These are phyloP conservation scores for Juncus inflexus DNA, from an alignment of 176 grass and related monocot genomes.

Conservation along the genomic window DNA sequence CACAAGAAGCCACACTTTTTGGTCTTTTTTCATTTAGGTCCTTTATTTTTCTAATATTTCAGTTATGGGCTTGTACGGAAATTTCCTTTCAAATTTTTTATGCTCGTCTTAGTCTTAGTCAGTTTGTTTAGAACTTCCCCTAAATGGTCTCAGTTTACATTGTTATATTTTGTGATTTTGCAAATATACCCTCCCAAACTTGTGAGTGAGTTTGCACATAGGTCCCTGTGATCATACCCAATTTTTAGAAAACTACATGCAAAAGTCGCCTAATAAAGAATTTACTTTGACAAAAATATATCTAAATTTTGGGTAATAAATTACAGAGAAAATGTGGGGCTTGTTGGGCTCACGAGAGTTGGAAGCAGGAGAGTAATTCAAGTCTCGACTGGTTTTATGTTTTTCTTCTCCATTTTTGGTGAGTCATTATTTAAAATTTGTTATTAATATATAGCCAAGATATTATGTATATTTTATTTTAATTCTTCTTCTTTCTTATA, in stretches of 20 bases:
- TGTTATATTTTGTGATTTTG: too few species aligned
- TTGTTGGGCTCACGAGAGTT: constrained; percentile 86
- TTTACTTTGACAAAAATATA: neutral
- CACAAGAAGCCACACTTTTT: too few species aligned
- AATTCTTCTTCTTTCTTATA: constrained; percentile 30
- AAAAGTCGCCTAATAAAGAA: neutral
- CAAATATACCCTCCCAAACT: neutral
- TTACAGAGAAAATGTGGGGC: constrained; percentile 88
- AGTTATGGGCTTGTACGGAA: too few species aligned
- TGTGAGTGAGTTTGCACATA: neutral
- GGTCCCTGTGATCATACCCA: neutral
- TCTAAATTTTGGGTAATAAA: neutral
- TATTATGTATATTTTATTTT: constrained; percentile 29
- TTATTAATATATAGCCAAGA: neutral
- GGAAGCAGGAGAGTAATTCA: constrained; percentile 89
- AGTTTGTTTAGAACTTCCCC: too few species aligned
- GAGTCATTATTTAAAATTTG: constrained; percentile 27
- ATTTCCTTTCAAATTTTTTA: too few species aligned
- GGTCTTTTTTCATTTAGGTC: too few species aligned
- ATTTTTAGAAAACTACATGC: too few species aligned
- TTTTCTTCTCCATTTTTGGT: constrained; percentile 99
- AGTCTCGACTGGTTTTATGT: constrained; percentile 95
- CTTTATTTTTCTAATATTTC: too few species aligned
- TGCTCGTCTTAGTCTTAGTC: too few species aligned
- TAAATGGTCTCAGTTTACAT: too few species aligned